A percentile compares a stretch with the other conserved stretches of the same genome.
These are phyloP conservation scores for Trichoderma sp. DNA, from an alignment of 2,329 filamentous ascomycete genomes.

Conservation along the genomic window DNA sequence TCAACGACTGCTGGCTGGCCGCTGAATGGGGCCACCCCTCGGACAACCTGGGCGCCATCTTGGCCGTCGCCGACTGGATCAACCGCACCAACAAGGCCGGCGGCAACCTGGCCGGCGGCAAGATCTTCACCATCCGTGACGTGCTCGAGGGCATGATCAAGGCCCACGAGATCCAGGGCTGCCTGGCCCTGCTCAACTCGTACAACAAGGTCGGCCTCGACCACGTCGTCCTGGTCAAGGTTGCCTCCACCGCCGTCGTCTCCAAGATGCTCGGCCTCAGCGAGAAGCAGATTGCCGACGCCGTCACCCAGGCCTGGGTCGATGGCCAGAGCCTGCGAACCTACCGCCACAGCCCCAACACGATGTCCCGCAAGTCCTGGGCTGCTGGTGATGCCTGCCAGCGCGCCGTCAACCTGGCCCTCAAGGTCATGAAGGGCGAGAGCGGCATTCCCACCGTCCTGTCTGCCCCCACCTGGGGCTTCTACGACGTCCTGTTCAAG, in stretches of 20 bases:
- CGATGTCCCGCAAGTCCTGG: constrained; percentile 99
- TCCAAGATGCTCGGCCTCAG: constrained; percentile 90
- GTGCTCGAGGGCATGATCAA: constrained; percentile 98
- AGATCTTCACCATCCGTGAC: constrained; percentile 84
- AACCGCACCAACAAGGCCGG: constrained; percentile 80
- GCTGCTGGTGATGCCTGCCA: constrained; percentile 98
- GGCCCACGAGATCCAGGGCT: constrained; percentile 98
- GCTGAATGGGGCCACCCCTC: constrained; percentile 99
- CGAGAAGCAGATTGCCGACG: constrained; percentile 90
- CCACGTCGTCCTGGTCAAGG: constrained; percentile 97
- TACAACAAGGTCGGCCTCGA: constrained; percentile 98
- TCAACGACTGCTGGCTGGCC: constrained; percentile 99
- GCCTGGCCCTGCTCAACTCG: constrained; percentile 93
- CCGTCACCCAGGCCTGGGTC: constrained; percentile 95
- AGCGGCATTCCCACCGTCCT: constrained; percentile 88
- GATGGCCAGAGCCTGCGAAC: constrained; percentile 95
- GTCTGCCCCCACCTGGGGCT: constrained; percentile 91
- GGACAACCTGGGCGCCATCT: constrained; percentile 95
- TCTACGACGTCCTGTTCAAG: constrained; percentile 98
- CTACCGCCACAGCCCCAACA: constrained; percentile 97
- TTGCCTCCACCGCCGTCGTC: constrained; percentile 90
- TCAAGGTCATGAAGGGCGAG: constrained; percentile 92
- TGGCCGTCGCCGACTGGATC: constrained; percentile 96
- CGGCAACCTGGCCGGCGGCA: constrained; percentile 81
- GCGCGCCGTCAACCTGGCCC: constrained; percentile 84